These are phyloP conservation scores for Botrytis fragariae DNA, from an alignment of 2,329 filamentous ascomycete genomes.

Conservation along the genomic window DNA sequence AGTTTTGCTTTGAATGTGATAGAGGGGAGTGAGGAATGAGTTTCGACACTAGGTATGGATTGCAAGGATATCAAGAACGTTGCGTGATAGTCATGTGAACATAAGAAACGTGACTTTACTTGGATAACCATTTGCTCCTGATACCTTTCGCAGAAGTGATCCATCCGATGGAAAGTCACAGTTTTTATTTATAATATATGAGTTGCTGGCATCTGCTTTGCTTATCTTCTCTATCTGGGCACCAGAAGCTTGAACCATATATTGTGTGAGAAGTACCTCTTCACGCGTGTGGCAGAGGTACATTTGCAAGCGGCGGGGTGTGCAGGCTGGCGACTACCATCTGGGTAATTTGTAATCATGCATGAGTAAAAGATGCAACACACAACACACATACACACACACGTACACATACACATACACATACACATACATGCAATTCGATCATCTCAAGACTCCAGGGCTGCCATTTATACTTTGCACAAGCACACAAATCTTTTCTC, in stretches of 20 bases:
- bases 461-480: neutral
- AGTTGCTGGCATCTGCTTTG: neutral
- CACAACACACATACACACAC: no score
- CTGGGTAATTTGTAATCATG: neutral
- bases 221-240: neutral
- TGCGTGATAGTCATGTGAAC: neutral
- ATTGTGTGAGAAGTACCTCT: neutral
- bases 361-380: no score
- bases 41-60: no score
- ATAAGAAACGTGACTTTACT: neutral
- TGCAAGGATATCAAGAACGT: neutral
- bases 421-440: no score
- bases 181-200: neutral
- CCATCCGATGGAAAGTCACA: neutral
- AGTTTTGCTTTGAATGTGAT: neutral
- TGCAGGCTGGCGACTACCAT: neutral
- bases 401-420: no score
- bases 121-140: neutral
- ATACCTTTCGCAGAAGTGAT: neutral
- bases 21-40: neutral
- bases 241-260: neutral
- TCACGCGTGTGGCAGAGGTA: neutral
- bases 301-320: neutral
- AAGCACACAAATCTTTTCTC: neutral
- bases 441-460: no score